A percentile compares a stretch with the other conserved stretches of the same genome.
phyloP scores from a whole-genome alignment of 1,284 basidiomycete genomes.

The Leucoagaricus sp. region DNA sequence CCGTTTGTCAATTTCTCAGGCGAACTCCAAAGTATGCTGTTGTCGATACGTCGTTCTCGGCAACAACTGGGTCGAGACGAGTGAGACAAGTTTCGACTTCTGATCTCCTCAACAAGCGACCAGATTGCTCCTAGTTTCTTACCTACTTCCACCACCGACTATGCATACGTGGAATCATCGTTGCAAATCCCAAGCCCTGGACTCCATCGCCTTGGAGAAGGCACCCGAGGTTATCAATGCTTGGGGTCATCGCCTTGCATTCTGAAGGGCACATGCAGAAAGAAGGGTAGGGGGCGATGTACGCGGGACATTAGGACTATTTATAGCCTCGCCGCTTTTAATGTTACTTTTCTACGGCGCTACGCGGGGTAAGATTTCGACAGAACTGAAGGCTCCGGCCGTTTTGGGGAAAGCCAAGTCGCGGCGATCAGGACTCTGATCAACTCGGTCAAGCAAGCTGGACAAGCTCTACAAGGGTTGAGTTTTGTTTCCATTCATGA shows the following conservation, averaged over 20 bases:
- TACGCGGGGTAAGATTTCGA: not conserved
- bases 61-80: not conserved
- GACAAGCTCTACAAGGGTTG: not conserved
- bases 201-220: too few species aligned
- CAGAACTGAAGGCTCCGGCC: not conserved
- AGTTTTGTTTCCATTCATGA: not conserved
- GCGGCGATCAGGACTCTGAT: not conserved
- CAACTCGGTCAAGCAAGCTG: not conserved
- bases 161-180: too few species aligned
- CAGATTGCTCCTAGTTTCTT: not conserved
- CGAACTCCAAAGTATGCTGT: slow-evolving; percentile 9
- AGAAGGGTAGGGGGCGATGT: not conserved
- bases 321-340: not conserved
- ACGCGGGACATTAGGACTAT: not conserved
- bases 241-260: too few species aligned
- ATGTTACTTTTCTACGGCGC: not conserved
- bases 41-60: slow-evolving; percentile 2
- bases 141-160: not conserved
- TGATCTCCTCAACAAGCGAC: not conserved
- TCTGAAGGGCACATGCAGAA: too few species aligned
- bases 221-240: too few species aligned
- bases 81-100: not conserved
- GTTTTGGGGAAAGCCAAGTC: not conserved
- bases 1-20: not conserved
- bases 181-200: too few species aligned